Percentiles rank a stretch among this genome's conserved stretches.
Evolutionary conservation across 805 yeast genomes (phyloP).

Genomic region (Isabelozyma heimii): DNA sequence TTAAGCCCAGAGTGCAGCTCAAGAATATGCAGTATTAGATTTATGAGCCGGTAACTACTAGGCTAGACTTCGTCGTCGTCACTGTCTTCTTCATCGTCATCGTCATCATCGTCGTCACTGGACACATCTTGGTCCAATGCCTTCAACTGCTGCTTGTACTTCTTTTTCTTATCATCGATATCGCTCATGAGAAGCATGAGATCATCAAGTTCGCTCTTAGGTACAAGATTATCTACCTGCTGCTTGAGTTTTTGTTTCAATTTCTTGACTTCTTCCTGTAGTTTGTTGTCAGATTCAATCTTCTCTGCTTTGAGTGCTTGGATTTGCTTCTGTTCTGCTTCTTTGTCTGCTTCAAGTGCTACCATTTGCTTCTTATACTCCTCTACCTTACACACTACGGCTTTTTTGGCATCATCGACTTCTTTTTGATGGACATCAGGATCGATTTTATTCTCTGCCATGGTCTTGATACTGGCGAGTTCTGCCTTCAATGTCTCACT

Average conservation of each 20-base stretch:
- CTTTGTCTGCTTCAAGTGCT: not conserved
- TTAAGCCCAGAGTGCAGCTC: no score
- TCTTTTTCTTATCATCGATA: conserved; percentile 63
- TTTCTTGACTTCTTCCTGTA: conserved; percentile 4
- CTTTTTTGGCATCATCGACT: not conserved
- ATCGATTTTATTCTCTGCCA: not conserved
- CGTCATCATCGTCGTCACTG: conserved; percentile 69
- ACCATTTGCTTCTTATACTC: not conserved
- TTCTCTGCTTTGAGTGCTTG: not conserved
- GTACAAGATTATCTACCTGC: conserved; percentile 27
- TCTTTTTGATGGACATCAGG: not conserved
- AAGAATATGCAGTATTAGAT: no score
- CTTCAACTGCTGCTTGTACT: conserved; percentile 52
- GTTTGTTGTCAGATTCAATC: not conserved
- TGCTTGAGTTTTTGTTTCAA: conserved; percentile 3
- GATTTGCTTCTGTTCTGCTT: not conserved
- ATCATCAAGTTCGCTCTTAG: conserved; percentile 64
- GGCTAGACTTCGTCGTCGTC: conserved; percentile 14
- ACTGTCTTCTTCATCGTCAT: conserved; percentile 53
- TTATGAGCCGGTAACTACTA: no score
- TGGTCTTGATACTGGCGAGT: not conserved
- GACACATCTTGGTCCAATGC: conserved; percentile 59
- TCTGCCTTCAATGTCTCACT: not conserved
- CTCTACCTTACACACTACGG: not conserved
- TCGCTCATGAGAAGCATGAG: conserved; percentile 74